These are phyloP conservation scores for Brettanomyces bruxellensis DNA, from an alignment of 805 yeast species.

Conservation along the genomic window DNA sequence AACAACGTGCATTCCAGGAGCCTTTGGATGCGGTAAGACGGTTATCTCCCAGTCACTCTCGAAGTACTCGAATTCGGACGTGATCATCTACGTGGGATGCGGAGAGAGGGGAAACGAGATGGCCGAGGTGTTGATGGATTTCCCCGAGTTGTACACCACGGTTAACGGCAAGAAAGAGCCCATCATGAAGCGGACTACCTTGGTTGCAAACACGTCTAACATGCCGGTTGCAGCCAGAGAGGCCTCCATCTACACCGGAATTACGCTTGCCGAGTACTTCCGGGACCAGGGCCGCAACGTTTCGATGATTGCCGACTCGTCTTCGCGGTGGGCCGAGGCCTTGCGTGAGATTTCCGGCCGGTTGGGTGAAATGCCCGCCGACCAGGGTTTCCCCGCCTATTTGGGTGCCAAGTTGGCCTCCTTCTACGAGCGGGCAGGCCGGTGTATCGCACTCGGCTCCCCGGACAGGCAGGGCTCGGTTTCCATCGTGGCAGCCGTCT, in stretches of 20 bases:
- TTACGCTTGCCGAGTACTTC: conserved; percentile 96
- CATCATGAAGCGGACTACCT: conserved; percentile 97
- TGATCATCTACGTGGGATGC: conserved; percentile 86
- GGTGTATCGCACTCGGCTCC: conserved; percentile 88
- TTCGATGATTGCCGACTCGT: conserved; percentile 99
- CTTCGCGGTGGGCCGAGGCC: conserved; percentile 99
- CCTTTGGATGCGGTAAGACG: conserved; percentile 97
- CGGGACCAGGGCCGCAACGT: conserved; percentile 99
- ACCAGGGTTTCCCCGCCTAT: conserved; percentile 99
- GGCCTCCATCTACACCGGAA: conserved; percentile 98
- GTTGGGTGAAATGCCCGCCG: conserved; percentile 99
- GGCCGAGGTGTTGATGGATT: conserved; percentile 99
- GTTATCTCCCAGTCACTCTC: conserved; percentile 97
- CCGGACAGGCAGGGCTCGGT: conserved; percentile 97
- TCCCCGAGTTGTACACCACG: conserved; percentile 94
- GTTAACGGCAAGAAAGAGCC: conserved; percentile 92
- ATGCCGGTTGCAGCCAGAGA: conserved; percentile 99
- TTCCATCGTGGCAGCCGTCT: conserved; percentile 99
- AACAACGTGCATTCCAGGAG: conserved; percentile 99
- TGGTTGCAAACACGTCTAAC: conserved; percentile 97
- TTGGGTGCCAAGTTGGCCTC: conserved; percentile 98
- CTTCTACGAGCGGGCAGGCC: conserved; percentile 99
- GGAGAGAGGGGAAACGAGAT: conserved; percentile 99
- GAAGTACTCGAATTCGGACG: conserved; percentile 95
- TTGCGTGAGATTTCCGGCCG: conserved; percentile 99